phyloP scores from a whole-genome alignment of 441 rosid genomes.

The Populus hybrid region DNA sequence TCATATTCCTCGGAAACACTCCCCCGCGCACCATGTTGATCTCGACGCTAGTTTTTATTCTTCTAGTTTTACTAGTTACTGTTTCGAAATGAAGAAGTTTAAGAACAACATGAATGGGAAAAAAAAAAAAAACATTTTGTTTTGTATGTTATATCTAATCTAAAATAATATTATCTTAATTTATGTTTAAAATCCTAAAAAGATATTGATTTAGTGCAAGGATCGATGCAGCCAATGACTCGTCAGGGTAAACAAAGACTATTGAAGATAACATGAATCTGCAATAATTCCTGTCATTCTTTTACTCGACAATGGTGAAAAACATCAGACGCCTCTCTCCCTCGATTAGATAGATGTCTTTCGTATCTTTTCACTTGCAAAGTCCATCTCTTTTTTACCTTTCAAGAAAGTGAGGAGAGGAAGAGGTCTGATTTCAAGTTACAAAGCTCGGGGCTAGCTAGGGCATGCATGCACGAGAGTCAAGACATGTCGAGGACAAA shows the following conservation, averaged over 20 bases:
- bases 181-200: no score
- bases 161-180: no score
- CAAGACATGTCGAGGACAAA: constrained; percentile 4
- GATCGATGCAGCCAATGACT: no score
- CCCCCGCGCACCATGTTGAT: not conserved
- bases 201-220: no score
- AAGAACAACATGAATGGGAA: no score
- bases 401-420: not conserved
- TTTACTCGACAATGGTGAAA: not conserved
- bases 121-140: no score
- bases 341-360: constrained; percentile 1
- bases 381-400: not conserved
- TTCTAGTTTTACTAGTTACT: no score
- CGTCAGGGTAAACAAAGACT: no score
- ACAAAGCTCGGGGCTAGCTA: constrained; percentile 12
- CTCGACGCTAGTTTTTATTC: no score
- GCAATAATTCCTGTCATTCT: not conserved
- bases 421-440: constrained; percentile 20
- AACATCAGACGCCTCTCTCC: constrained; percentile 1
- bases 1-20: not conserved
- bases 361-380: not conserved
- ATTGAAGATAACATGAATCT: not conserved
- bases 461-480: constrained; percentile 24
- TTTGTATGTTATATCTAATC: no score
- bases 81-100: no score